Conservation (phyloP, 768 basidiomycete genomes). For the Botryobasidium botryosum region DNA sequence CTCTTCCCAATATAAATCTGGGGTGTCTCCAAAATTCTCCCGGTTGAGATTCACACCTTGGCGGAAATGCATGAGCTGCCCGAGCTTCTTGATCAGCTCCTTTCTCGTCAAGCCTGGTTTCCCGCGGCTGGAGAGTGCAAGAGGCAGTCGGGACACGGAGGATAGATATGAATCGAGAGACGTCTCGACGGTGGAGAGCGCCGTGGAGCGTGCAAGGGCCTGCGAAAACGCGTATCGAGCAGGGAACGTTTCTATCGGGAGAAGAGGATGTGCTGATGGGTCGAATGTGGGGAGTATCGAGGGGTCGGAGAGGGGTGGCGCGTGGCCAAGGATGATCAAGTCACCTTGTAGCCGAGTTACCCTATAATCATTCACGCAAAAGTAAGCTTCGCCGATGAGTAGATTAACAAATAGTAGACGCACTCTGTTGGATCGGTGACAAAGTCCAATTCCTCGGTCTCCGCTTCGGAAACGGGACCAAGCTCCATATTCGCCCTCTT, state of each 20-base stretch:
- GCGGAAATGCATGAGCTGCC: slow-evolving; percentile 78
- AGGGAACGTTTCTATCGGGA: slow-evolving; percentile 56
- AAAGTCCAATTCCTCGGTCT: slow-evolving; percentile 86
- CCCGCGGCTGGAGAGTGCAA: slow-evolving; percentile 57
- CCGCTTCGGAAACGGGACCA: slow-evolving; percentile 43
- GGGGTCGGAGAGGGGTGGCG: slow-evolving; percentile 35
- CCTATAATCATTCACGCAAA: slow-evolving; percentile 28
- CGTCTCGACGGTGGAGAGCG: slow-evolving; percentile 73
- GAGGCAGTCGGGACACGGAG: slow-evolving; percentile 65
- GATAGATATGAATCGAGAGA: slow-evolving; percentile 70
- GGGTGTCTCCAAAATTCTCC: slow-evolving; percentile 76
- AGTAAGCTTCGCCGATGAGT: slow-evolving; percentile 4
- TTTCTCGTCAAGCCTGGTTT: slow-evolving; percentile 67
- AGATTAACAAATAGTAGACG: slow-evolving; percentile 14
- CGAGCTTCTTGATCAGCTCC: slow-evolving; percentile 82
- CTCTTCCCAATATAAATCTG: slow-evolving; percentile 90
- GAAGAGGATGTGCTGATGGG: slow-evolving; percentile 15
- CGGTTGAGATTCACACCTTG: slow-evolving; percentile 83
- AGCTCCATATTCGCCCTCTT: slow-evolving; percentile 41
- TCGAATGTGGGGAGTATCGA: slow-evolving; percentile 23
- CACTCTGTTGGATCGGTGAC: slow-evolving; percentile 83
- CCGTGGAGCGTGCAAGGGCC: slow-evolving; percentile 76
- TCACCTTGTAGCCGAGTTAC: slow-evolving; percentile 81
- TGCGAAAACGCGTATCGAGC: slow-evolving; percentile 87
- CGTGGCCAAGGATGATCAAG: slow-evolving; percentile 71